Percentiles rank a stretch among this genome's conserved stretches.
phyloP scores from a whole-genome alignment of 1,284 basidiomycete species.

The Coniferiporia weirii region DNA sequence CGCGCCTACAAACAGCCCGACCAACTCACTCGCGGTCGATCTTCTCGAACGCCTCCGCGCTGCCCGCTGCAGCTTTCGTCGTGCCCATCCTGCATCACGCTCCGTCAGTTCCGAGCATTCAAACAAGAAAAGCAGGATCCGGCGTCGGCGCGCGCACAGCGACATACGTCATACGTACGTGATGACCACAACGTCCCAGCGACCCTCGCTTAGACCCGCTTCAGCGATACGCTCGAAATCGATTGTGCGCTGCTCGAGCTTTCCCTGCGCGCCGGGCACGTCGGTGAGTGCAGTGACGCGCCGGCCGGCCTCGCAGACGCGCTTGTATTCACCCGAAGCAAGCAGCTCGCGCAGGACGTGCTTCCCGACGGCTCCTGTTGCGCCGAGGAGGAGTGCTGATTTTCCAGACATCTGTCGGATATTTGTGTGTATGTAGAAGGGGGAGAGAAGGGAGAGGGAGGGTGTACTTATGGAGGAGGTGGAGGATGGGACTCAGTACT shows the following conservation, averaged over 20 bases:
- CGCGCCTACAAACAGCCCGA: neutral
- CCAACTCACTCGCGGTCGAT: conserved; percentile 32
- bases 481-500: no score
- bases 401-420: conserved; percentile 12
- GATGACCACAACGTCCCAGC: conserved; percentile 65
- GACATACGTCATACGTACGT: conserved; percentile 20
- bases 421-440: neutral
- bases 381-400: conserved; percentile 30
- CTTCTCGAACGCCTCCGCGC: conserved; percentile 29
- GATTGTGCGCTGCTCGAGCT: conserved; percentile 47
- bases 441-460: neutral
- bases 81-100: conserved; percentile 26
- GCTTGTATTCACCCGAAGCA: conserved; percentile 22
- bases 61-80: conserved; percentile 30
- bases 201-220: conserved; percentile 43
- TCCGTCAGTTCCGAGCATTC: no score
- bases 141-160: no score
- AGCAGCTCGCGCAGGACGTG: conserved; percentile 28
- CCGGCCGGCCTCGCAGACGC: conserved; percentile 29
- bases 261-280: conserved; percentile 11
- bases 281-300: conserved; percentile 22
- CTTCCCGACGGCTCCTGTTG: conserved; percentile 30
- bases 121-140: no score
- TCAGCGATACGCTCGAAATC: conserved; percentile 62
- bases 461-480: neutral